Conservation (phyloP, 2,329 filamentous ascomycete species). For the Alternaria metachromatica region DNA sequence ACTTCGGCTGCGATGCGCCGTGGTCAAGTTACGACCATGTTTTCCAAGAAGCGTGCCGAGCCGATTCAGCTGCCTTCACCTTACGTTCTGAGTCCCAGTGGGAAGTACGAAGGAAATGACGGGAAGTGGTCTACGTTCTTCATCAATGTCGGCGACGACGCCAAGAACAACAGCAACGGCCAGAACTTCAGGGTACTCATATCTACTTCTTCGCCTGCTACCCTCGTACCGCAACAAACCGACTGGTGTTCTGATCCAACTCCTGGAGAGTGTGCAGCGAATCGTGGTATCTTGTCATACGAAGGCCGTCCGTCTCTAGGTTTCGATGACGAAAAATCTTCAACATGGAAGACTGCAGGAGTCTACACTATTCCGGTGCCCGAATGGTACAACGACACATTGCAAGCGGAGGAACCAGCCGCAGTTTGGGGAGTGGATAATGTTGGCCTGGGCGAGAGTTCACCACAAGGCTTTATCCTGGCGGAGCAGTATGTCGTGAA, state of each 20-base stretch:
- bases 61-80: conserved; percentile 18
- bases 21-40: conserved; percentile 31
- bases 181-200: conserved; percentile 47
- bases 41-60: conserved; percentile 29
- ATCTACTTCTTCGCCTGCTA: conserved; percentile 37
- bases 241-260: conserved; percentile 31
- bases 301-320: conserved; percentile 27
- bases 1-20: conserved; percentile 11
- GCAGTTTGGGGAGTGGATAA: conserved; percentile 31
- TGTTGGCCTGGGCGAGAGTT: conserved; percentile 36
- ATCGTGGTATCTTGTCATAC: conserved; percentile 35
- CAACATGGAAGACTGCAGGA: conserved; percentile 24
- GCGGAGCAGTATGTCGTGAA: conserved; percentile 26
- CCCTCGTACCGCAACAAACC: conserved; percentile 32
- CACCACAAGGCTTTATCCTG: conserved; percentile 17
- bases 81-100: conserved; percentile 24
- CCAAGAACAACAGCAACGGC: conserved; percentile 30
- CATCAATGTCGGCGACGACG: conserved; percentile 47
- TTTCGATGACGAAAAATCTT: conserved; percentile 16
- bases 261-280: conserved; percentile 28
- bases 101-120: conserved; percentile 48
- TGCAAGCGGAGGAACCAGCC: conserved; percentile 6
- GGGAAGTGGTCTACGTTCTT: conserved; percentile 52
- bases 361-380: conserved; percentile 25
- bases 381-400: conserved; percentile 22